Conservation (phyloP, 208 protist species). For the Leishmania braziliensis region DNA sequence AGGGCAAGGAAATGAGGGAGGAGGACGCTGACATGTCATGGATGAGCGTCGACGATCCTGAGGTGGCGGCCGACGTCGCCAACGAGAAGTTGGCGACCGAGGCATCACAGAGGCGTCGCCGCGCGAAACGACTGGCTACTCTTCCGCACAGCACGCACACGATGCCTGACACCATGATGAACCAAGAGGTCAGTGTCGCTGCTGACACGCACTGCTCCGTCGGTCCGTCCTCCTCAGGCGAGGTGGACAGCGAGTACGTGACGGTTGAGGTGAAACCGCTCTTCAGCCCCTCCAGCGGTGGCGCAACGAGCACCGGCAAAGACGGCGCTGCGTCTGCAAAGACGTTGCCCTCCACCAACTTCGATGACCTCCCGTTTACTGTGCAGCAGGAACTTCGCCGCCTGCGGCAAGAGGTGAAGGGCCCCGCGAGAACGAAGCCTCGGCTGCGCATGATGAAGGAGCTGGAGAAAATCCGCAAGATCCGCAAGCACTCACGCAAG, state of each 20-base stretch:
- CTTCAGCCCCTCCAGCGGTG: slow-evolving; percentile 24
- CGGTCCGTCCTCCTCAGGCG: not conserved
- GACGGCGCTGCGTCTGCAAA: slow-evolving; percentile 2
- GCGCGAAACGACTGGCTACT: slow-evolving; percentile 28
- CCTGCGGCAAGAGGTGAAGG: slow-evolving; percentile 75
- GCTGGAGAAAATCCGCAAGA: slow-evolving; percentile 89
- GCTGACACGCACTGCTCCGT: not conserved
- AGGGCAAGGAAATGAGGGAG: slow-evolving; percentile 9
- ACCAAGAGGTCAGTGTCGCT: not conserved
- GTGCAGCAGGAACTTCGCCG: slow-evolving; percentile 80
- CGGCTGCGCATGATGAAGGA: slow-evolving; percentile 82
- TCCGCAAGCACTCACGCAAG: slow-evolving; percentile 85
- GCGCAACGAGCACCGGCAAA: not conserved
- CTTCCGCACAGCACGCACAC: slow-evolving; percentile 49
- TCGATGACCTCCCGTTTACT: slow-evolving; percentile 74
- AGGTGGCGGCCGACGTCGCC: slow-evolving; percentile 18
- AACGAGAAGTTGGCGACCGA: slow-evolving; percentile 13
- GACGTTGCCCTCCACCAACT: slow-evolving; percentile 62
- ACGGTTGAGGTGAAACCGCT: slow-evolving; percentile 85
- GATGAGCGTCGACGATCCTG: slow-evolving; percentile 36
- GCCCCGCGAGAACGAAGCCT: slow-evolving; percentile 69
- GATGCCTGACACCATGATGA: slow-evolving; percentile 65
- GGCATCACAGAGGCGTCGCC: slow-evolving; percentile 13
- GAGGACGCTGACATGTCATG: slow-evolving; percentile 32
- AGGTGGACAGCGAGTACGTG: slow-evolving; percentile 53